Evolutionary conservation across 176 grass and related monocot genomes (phyloP), one percentile per base, ranked within the genome.

Genomic region (Musa beccarii): DNA sequence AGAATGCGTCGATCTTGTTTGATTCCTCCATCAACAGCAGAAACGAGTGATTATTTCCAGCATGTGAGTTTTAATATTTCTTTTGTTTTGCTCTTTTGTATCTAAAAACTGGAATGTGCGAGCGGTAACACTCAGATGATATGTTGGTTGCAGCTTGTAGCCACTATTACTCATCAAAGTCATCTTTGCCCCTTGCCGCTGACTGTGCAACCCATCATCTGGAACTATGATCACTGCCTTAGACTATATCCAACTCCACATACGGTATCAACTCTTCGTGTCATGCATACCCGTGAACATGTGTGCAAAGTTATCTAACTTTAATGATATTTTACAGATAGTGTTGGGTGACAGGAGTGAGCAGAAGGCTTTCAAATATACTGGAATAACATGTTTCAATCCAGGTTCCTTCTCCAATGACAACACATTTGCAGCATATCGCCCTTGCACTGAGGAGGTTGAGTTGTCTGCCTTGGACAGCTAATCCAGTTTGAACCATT

Each of bases 191-290:
- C 94, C 65, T 79, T 98, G 84, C 94, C 94, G 68, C 86, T 93
- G 59, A 98, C 94, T 69, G 86, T 98, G 69, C 89, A 93, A 76
- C 90, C 90, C 70, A 90, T 98, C 80, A 93, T 98, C 83, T 98
- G 94, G 94, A 98, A 93, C 85, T 98, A 91, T 70, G 94, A 93
- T 82, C 90, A 98, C 82, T 93, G 88, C 80, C 90, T 97, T 72
- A 81, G 90, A 23, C 54, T 98, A 54, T 98, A 98, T 84, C 94
- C 94, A 76, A 93, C 90, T 79, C 94, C 94, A 63, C 84, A 98
- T 75, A 86, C 76, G 72, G 94, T 97, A 98, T 53, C 15, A 55
- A 24, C 49, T 80, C 55, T 85, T 84, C 9, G 16, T 76, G 7
- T 68, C 62, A 53, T 81, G 14, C 50, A 82, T 69, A 66, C 59